These are phyloP conservation scores for Luvunga scandens DNA, from an alignment of 345 rosid genomes.

Conservation along the genomic window DNA sequence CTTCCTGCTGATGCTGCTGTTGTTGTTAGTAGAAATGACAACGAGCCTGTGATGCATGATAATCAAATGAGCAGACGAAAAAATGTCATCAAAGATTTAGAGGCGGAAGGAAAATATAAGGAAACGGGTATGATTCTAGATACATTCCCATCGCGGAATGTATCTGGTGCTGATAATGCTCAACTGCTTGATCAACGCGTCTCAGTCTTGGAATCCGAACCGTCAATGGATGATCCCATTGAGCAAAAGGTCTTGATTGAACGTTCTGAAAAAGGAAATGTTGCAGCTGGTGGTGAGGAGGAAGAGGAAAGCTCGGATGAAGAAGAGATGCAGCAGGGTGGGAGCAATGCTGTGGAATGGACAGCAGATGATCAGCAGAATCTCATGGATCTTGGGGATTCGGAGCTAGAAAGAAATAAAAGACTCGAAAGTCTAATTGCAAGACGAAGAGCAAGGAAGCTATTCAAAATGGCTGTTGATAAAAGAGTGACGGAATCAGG, in stretches of 20 bases:
- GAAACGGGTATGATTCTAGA: constrained; percentile 19
- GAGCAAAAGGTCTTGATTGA: constrained; percentile 10
- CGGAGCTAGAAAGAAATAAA: constrained; percentile 79
- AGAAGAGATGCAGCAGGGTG: constrained; percentile 29
- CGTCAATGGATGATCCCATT: not conserved
- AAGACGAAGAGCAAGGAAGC: constrained; percentile 62
- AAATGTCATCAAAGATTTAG: constrained; percentile 40
- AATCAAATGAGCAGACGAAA: constrained; percentile 46
- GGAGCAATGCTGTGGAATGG: constrained; percentile 61
- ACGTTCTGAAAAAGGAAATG: constrained; percentile 17
- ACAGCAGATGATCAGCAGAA: constrained; percentile 82
- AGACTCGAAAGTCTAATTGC: constrained; percentile 75
- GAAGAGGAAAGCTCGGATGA: constrained; percentile 42
- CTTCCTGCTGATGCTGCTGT: not conserved
- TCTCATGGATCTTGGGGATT: constrained; percentile 77
- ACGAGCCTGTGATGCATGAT: constrained; percentile 25
- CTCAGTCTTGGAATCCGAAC: not conserved
- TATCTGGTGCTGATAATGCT: constrained; percentile 12
- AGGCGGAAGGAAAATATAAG: constrained; percentile 23
- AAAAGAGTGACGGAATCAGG: constrained; percentile 38
- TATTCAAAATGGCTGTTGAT: constrained; percentile 39
- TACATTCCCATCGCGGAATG: constrained; percentile 14
- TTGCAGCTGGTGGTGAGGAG: constrained; percentile 29
- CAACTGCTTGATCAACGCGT: constrained; percentile 1
- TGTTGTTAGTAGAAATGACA: constrained; percentile 7